Evolutionary conservation across 352 stramenopile species (phyloP).

Genomic region (Globisporangium heterothallicum): DNA sequence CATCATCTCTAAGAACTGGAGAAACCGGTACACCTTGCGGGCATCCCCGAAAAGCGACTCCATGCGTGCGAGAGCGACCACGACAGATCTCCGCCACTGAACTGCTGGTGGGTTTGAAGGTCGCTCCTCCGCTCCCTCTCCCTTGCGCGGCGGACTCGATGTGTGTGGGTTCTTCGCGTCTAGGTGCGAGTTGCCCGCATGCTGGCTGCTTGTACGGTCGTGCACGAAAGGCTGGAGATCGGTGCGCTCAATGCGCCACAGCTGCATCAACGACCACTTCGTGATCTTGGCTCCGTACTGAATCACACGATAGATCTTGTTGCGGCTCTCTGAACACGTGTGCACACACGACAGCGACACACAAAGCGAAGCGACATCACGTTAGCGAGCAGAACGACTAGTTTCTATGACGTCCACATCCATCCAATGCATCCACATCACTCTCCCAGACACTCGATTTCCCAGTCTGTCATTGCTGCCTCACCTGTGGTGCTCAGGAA

Average conservation of each 20-base stretch:
- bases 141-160: no score
- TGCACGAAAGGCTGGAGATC: neutral
- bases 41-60: conserved; percentile 49
- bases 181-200: neutral
- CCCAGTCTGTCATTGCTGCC: neutral
- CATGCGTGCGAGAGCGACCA: conserved; percentile 24
- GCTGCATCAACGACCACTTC: conserved; percentile 36
- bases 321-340: conserved; percentile 60
- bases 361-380: neutral
- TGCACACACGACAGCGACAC: conserved; percentile 8
- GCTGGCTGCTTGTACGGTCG: no score
- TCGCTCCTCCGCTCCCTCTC: no score
- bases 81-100: conserved; percentile 9
- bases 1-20: conserved; percentile 65
- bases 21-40: conserved; percentile 52
- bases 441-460: neutral
- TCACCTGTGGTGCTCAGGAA: conserved; percentile 50
- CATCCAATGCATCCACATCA: neutral
- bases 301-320: conserved; percentile 53
- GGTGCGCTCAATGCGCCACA: conserved; percentile 9
- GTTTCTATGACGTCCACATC: no score
- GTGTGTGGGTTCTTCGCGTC: no score
- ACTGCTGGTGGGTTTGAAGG: neutral
- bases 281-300: conserved; percentile 58
- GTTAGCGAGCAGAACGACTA: neutral